These are phyloP conservation scores for Tulasnella sp. DNA, from an alignment of 768 basidiomycete species.

Conservation along the genomic window DNA sequence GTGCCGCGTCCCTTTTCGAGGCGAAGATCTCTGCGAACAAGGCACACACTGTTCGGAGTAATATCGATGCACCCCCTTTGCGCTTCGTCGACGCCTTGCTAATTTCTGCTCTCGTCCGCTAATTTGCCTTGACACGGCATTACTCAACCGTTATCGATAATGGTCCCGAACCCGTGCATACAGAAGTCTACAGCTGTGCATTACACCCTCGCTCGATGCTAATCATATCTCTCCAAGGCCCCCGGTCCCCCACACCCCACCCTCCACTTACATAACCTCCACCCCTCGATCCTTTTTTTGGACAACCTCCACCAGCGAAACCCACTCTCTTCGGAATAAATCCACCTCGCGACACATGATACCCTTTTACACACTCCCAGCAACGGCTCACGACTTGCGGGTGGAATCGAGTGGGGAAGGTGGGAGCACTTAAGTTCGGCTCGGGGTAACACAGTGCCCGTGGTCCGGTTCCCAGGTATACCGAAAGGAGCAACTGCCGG, in stretches of 20 bases:
- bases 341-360: background rate
- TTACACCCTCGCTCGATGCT: background rate
- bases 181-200: background rate
- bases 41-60: background rate
- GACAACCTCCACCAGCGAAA: background rate
- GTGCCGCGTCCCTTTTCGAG: background rate
- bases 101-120: too few relatives aligned
- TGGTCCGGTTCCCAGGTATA: too few relatives aligned
- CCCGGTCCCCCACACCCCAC: background rate
- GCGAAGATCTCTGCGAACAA: background rate
- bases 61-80: background rate
- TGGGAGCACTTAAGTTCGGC: background rate
- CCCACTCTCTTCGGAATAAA: background rate
- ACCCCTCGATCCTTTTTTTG: background rate
- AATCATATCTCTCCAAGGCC: background rate
- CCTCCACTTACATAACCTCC: conserved; percentile 6
- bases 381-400: background rate
- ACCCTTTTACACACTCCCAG: background rate
- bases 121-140: background rate
- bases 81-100: background rate
- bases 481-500: too few relatives aligned
- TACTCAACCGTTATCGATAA: background rate
- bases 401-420: background rate
- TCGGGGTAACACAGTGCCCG: background rate
- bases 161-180: background rate